Conservation (phyloP, 1,284 basidiomycete genomes). For the Rhodotorula sp. region DNA sequence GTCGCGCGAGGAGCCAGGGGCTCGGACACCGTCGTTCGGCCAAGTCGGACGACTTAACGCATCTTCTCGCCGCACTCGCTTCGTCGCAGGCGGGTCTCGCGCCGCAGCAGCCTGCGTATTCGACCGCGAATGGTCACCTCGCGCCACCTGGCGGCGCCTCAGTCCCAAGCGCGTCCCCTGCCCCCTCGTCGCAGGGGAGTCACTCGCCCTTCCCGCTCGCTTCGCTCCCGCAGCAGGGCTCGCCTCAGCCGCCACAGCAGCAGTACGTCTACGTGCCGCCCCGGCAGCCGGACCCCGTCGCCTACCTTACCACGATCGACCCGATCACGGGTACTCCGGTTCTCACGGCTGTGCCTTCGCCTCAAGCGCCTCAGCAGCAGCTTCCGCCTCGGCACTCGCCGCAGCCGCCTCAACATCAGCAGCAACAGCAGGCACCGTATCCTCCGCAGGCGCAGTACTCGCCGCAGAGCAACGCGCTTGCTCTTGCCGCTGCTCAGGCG, state of each 20-base stretch:
- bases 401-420: background rate
- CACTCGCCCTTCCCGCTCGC: background rate
- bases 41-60: conserved; percentile 30
- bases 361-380: background rate
- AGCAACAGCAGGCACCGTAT: background rate
- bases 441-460: conserved; percentile 3
- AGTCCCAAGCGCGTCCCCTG: background rate
- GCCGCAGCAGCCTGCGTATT: background rate
- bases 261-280: background rate
- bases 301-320: background rate
- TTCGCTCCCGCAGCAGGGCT: background rate
- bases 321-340: background rate
- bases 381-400: background rate
- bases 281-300: background rate
- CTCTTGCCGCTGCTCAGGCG: conserved; percentile 14
- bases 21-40: conserved; percentile 15
- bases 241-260: background rate
- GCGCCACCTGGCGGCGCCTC: conserved; percentile 3
- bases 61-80: conserved; percentile 10
- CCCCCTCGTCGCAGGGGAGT: background rate
- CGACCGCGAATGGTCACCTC: conserved; percentile 17
- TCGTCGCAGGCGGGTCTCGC: background rate
- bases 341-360: background rate
- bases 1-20: conserved; percentile 27
- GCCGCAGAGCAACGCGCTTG: conserved; percentile 12